phyloP scores from a whole-genome alignment of 2,329 filamentous ascomycete genomes.

The Alternaria consortialis region DNA sequence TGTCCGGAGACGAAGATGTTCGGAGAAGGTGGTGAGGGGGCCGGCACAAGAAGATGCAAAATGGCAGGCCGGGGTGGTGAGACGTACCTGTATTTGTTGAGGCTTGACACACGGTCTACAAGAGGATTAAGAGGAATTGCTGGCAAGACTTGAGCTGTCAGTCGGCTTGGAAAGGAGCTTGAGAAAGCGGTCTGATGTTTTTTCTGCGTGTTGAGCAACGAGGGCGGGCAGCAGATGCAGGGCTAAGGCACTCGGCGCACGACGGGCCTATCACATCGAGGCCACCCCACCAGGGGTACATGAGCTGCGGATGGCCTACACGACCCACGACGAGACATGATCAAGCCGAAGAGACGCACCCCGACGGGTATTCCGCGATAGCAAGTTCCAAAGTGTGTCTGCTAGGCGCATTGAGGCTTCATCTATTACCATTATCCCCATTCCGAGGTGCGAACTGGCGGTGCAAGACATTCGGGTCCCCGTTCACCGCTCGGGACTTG shows the following conservation, averaged over 20 bases:
- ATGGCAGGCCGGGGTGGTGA: slow-evolving; percentile 21
- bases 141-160: slow-evolving; percentile 28
- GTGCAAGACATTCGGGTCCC: slow-evolving; percentile 38
- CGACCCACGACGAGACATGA: slow-evolving; percentile 2
- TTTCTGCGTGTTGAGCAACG: slow-evolving; percentile 45
- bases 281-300: slow-evolving; percentile 22
- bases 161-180: slow-evolving; percentile 31
- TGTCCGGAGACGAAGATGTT: slow-evolving; percentile 29
- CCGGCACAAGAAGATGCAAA: slow-evolving; percentile 28
- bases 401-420: not conserved
- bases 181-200: slow-evolving; percentile 49
- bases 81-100: slow-evolving; percentile 49
- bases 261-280: slow-evolving; percentile 20
- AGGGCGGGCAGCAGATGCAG: slow-evolving; percentile 30
- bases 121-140: slow-evolving; percentile 23
- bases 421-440: slow-evolving; percentile 3
- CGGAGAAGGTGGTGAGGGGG: slow-evolving; percentile 31
- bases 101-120: slow-evolving; percentile 22
- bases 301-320: slow-evolving; percentile 16
- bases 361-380: slow-evolving; percentile 11
- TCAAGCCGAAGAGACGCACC: slow-evolving; percentile 5
- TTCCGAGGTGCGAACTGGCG: slow-evolving; percentile 14
- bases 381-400: not conserved
- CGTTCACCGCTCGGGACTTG: slow-evolving; percentile 43
- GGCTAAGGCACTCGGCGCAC: slow-evolving; percentile 27